A percentile compares a stretch with the other conserved stretches of the same genome.
These are phyloP conservation scores for Allium sativum DNA, from an alignment of 106 monocot genomes.

Conservation along the genomic window DNA sequence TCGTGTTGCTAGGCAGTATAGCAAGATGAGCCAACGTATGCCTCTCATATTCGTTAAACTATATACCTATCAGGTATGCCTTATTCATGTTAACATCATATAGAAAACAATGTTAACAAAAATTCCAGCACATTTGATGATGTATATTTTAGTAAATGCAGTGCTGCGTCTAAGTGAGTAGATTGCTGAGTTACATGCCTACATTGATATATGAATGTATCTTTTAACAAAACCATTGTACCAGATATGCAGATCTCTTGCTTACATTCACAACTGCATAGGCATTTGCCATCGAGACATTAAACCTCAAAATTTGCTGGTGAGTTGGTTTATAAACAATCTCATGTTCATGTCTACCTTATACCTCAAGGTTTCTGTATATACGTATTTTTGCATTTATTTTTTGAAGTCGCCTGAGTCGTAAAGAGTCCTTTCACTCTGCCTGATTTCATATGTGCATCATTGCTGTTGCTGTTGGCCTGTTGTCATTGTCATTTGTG, in stretches of 20 bases:
- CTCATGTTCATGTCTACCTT: background rate
- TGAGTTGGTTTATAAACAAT: conserved; percentile 7
- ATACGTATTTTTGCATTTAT: background rate
- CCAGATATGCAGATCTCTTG: conserved; percentile 44
- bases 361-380: background rate
- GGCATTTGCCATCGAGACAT: conserved; percentile 46
- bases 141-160: too few species aligned
- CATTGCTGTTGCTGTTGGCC: too few species aligned
- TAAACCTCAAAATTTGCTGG: conserved; percentile 43
- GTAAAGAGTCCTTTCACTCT: background rate
- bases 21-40: conserved; percentile 22
- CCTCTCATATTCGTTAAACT: conserved; percentile 40
- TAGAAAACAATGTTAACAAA: too few species aligned
- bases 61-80: conserved; percentile 33
- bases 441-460: background rate
- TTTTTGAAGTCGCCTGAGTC: background rate
- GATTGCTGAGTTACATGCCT: too few species aligned
- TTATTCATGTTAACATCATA: background rate
- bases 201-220: too few species aligned
- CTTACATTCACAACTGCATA: conserved; percentile 32
- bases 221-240: conserved; percentile 1
- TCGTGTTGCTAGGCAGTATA: conserved; percentile 25
- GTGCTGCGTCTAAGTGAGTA: too few species aligned
- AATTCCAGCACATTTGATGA: too few species aligned
- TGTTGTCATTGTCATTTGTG: too few species aligned